Evolutionary conservation across 371 early-diverging fungal genomes (phyloP), one percentile per base, ranked within the genome.

Genomic region (Dinochytrium kinnereticum): DNA sequence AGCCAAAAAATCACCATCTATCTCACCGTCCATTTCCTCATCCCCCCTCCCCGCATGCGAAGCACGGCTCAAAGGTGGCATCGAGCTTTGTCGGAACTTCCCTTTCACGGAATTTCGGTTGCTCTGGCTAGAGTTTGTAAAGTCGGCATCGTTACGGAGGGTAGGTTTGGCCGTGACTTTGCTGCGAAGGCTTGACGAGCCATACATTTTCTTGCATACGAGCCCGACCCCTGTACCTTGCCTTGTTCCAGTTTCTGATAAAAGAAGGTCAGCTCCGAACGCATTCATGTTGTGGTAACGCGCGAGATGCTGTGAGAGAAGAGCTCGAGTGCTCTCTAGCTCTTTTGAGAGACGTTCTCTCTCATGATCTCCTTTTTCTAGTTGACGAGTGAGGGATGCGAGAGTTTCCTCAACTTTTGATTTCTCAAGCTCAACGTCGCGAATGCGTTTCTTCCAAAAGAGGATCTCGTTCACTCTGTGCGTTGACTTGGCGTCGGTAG

Each of bases 361-460:
- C 36, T 71, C 75, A 24, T 65, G 50, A 33, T 73, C 69, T 24
- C 73, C 74, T 37, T 68, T 68, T 68, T 78, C 78, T 17, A 81
- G 75, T 61, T 76, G 67, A n/a, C 59, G 38, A n/a, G 66, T 19
- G 40, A 69, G 30, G 10, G 50, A 61, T 15, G 66, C 59, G 24
- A 76, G 53, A 19, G 50, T 69, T 28, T 81, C 77, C 59, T 75
- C 76, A 17, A 78, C 49, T 31, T 77, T 72, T 28, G 64, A 72
- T 49, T 78, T 81, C 51, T 78, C 81, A 7, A 67, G 13, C 53
- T 81, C 81, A 19, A 75, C 28, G 7, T 81, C 81, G 36, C 73
- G 66, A 21, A 70, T 72, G 36, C 75, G 73, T 51, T 81, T 81
- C 33, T 73, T 76, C 75, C 78, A 72, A 1, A 70, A 30, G 13